Percentiles rank a stretch among this genome's conserved stretches.
These are phyloP conservation scores for Ophiostoma quercus DNA, from an alignment of 2,329 filamentous ascomycete genomes.

Conservation along the genomic window DNA sequence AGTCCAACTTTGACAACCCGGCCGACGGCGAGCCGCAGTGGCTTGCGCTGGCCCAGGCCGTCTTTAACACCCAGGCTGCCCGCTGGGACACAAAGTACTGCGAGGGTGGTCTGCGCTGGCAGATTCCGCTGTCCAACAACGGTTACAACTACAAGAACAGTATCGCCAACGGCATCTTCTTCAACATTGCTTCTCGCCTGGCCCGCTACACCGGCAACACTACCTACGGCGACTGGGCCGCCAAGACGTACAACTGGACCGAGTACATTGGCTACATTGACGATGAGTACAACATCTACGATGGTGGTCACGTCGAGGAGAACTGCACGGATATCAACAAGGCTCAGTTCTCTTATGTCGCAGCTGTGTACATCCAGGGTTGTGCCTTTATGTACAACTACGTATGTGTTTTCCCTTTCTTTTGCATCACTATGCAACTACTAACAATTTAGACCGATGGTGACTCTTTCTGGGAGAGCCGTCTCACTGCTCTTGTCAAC, in stretches of 20 bases:
- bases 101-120: slow-evolving; percentile 61
- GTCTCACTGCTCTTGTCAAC: slow-evolving; percentile 52
- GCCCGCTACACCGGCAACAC: slow-evolving; percentile 63
- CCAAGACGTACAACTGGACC: slow-evolving; percentile 59
- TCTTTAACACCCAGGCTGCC: slow-evolving; percentile 49
- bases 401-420: slow-evolving; percentile 35
- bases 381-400: slow-evolving; percentile 65
- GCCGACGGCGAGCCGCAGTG: slow-evolving; percentile 41
- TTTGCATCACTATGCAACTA: neutral
- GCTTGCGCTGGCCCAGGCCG: slow-evolving; percentile 52
- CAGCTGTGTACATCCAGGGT: slow-evolving; percentile 57
- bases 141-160: slow-evolving; percentile 65
- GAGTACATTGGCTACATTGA: slow-evolving; percentile 53
- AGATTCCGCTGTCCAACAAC: slow-evolving; percentile 57
- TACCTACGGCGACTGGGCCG: slow-evolving; percentile 60
- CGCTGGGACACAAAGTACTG: slow-evolving; percentile 61
- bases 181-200: slow-evolving; percentile 62
- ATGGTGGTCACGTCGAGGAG: slow-evolving; percentile 53
- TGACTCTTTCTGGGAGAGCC: slow-evolving; percentile 47
- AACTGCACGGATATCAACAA: slow-evolving; percentile 59
- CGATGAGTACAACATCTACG: slow-evolving; percentile 53
- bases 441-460: slow-evolving; percentile 45
- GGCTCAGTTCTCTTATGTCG: slow-evolving; percentile 63
- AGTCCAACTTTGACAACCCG: slow-evolving; percentile 47
- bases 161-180: slow-evolving; percentile 59